A percentile compares a stretch with the other conserved stretches of the same genome.
Evolutionary conservation across 2,329 filamentous ascomycete genomes (phyloP).

Genomic region (Cytospora schulzeri): DNA sequence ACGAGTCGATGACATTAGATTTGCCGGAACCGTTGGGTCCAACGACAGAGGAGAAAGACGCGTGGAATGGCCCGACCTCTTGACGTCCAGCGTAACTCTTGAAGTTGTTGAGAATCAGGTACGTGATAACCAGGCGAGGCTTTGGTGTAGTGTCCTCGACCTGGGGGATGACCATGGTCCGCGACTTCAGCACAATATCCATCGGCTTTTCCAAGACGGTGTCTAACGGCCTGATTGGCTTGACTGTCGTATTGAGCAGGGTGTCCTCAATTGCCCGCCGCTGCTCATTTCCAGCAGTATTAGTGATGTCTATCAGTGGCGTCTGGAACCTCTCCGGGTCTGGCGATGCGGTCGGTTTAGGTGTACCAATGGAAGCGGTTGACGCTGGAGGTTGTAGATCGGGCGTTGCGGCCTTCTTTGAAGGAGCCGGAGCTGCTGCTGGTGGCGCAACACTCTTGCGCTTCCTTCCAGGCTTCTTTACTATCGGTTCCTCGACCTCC

Average conservation of each 20-base stretch:
- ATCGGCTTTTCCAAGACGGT: slow-evolving; percentile 84
- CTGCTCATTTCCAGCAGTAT: slow-evolving; percentile 64
- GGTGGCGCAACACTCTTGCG: slow-evolving; percentile 61
- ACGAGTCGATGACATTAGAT: slow-evolving; percentile 96
- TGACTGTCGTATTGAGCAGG: slow-evolving; percentile 52
- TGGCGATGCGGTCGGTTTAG: slow-evolving; percentile 57
- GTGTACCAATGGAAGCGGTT: slow-evolving; percentile 41
- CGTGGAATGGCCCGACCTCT: slow-evolving; percentile 93
- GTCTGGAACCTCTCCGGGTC: slow-evolving; percentile 56
- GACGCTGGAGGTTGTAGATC: slow-evolving; percentile 36
- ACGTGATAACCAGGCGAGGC: slow-evolving; percentile 87
- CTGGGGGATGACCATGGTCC: slow-evolving; percentile 67
- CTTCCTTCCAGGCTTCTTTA: slow-evolving; percentile 62
- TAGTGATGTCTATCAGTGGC: slow-evolving; percentile 75
- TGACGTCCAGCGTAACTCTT: slow-evolving; percentile 97
- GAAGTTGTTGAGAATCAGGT: slow-evolving; percentile 92
- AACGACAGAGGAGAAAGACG: slow-evolving; percentile 96
- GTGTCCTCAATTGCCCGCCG: slow-evolving; percentile 51
- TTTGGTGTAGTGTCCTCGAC: slow-evolving; percentile 78
- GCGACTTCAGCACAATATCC: slow-evolving; percentile 89
- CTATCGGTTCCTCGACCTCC: slow-evolving; percentile 30
- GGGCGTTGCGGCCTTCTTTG: slow-evolving; percentile 37
- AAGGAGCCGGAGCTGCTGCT: slow-evolving; percentile 26
- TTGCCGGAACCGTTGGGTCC: slow-evolving; percentile 98
- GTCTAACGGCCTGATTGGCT: slow-evolving; percentile 75